Evolutionary conservation across 2,329 filamentous ascomycete genomes (phyloP), one percentile per base, ranked within the genome.

Genomic region (Simplicillium aogashimaense): DNA sequence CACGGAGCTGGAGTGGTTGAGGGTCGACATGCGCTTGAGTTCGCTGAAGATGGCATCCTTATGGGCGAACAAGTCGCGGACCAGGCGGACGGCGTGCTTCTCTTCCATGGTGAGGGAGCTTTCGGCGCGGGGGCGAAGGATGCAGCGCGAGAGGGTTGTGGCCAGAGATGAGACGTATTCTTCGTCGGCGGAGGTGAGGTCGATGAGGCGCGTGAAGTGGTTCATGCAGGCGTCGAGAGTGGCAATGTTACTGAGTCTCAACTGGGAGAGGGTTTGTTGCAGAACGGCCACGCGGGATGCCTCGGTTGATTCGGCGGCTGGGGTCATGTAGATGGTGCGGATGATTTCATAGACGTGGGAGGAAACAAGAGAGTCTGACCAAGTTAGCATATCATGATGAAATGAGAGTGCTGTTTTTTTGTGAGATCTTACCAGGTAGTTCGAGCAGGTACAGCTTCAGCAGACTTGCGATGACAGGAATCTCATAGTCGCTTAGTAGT

Each of bases 291-390:
- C 76, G 39, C 92, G 84, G 11, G 86, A 81, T 38, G 80, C 73
- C 51, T 94, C 86, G 3, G 81, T 79, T 13, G 78, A 75, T 42
- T 94, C 86, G 33, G 83, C 75, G 36, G 83, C 73, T 11, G 87
- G 82, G 12, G 85, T 88, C 36, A 80, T 82, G 67, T 98, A 98
- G 48, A 98, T 94, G 2, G 88, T 97, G 65, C 95, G 89, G 58
- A 98, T 82, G 56, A 98, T 97, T 66, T 98, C 94, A 61, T 98
- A 98, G 43, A 98, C 88, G 59, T 97, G 90, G 32, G 88, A 94
- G 42, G 92, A 97, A 45, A 98, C 90, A 46, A 98, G 74, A n/a
- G 92, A 97, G 63, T 98, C 92, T 92, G 50, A 9, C 36, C 15
- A 14, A 3, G 47, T 63, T 45, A 67, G 58, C 29, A 8, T 14